Evolutionary conservation across 1,284 basidiomycete genomes (phyloP).

Genomic region (Chondrostereum purpureum): DNA sequence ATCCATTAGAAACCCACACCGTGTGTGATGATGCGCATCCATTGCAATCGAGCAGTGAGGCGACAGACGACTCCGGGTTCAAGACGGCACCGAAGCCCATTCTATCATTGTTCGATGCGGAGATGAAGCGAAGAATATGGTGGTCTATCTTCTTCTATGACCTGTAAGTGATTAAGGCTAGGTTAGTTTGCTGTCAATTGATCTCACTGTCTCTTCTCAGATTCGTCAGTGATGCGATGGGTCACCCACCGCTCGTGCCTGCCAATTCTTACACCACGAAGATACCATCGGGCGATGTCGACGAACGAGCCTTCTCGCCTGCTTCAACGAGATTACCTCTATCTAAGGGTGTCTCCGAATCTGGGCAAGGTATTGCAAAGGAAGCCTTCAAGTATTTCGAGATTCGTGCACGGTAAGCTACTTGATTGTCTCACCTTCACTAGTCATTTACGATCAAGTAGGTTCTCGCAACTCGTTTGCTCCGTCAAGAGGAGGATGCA

Average conservation of each 20-base stretch:
- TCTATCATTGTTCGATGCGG: constrained; percentile 47
- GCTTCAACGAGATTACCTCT: constrained; percentile 13
- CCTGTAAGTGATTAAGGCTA: constrained; percentile 45
- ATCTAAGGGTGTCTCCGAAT: constrained; percentile 19
- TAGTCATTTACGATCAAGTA: constrained; percentile 8
- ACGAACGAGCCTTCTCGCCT: constrained; percentile 27
- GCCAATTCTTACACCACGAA: constrained; percentile 41
- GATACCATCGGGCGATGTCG: constrained; percentile 38
- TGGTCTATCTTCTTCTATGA: constrained; percentile 73
- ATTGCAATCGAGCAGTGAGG: constrained; percentile 4
- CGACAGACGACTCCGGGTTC: constrained; percentile 4
- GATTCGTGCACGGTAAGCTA: constrained; percentile 30
- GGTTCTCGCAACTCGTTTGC: constrained; percentile 28
- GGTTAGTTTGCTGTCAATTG: constrained; percentile 3
- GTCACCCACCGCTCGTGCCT: constrained; percentile 50
- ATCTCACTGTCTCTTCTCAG: constrained; percentile 26
- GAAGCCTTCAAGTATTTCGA: constrained; percentile 24
- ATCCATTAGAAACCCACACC: constrained; percentile 28
- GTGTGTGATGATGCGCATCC: constrained; percentile 8
- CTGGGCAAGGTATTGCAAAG: constrained; percentile 10
- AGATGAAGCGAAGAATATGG: constrained; percentile 58
- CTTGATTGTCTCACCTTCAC: constrained; percentile 1
- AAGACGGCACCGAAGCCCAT: constrained; percentile 21
- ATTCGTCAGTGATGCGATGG: constrained; percentile 61
- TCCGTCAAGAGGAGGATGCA: constrained; percentile 25